Evolutionary conservation across 768 basidiomycete genomes (phyloP), one percentile per base, ranked within the genome.

Genomic region (Mycena alexandri): DNA sequence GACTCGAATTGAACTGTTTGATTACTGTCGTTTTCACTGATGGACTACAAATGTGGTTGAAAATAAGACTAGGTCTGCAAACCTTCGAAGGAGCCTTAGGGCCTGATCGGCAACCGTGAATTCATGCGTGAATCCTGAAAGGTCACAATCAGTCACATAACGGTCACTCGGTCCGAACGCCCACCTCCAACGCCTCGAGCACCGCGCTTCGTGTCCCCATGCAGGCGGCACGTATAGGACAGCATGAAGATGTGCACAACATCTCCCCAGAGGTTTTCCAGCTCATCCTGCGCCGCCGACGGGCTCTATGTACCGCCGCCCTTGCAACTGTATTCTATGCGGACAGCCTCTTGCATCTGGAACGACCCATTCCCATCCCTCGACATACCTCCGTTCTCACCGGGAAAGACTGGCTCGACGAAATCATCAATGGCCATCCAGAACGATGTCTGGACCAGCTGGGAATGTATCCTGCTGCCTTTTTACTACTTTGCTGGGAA

Each of bases 401-500:
- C 1, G 63, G 63, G 16, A 46, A 65, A 17, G 38, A 44, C 17
- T 65, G 63, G 63, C 56, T 65, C n/a, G 55, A 65, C 46, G 46
- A 65, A 34, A 33, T 57, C 16, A 22, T 65, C 8, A 53, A 65
- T 59, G 63, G 63, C 6, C 63, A 65, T 52, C 55, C 55, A 8
- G 63, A 65, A 11, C 46, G 63, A 13, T 65, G 64, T 53, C 64
- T 58, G 1, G 46, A 47, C 46, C 46, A 47, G 21, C 56, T 65
- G 24, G 57, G 64, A 19, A 65, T 65, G 64, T 65, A 64, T 51
- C 36, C 52, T 5, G 52, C 34, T 5, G 55, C 55, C 16, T 56
- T 56, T 11, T 10, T 43, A 13, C 24, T 56, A 13, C 55, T 56
- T 4, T 56, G 55, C 54, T 55, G 54, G 54, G 54, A 55, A 16